phyloP scores from a whole-genome alignment of 2,329 filamentous ascomycete genomes.

The Sarocladium oryzae region DNA sequence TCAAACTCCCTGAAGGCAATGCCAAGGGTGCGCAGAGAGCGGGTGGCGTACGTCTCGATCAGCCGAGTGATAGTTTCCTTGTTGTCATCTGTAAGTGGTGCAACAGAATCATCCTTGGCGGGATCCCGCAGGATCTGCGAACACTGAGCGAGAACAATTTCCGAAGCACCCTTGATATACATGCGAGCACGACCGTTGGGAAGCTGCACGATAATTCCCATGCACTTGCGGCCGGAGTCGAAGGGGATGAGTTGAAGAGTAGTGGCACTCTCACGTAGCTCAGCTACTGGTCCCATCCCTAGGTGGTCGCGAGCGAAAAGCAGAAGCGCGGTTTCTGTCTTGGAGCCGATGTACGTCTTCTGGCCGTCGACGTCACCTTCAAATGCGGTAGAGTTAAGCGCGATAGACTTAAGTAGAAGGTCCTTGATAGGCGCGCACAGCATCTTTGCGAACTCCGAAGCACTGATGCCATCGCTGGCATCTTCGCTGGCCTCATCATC shows the following conservation, averaged over 20 bases:
- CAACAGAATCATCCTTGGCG: constrained; percentile 31
- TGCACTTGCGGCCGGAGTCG: constrained; percentile 69
- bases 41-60: constrained; percentile 71
- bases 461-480: constrained; percentile 28
- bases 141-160: constrained; percentile 55
- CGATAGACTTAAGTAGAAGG: constrained; percentile 52
- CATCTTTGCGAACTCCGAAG: constrained; percentile 39
- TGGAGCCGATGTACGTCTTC: constrained; percentile 65
- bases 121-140: constrained; percentile 45
- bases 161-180: constrained; percentile 59
- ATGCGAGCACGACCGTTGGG: constrained; percentile 46
- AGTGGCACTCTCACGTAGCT: constrained; percentile 54
- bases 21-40: constrained; percentile 78
- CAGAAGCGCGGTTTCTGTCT: constrained; percentile 71
- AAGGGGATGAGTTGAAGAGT: constrained; percentile 67
- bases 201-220: constrained; percentile 52
- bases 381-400: constrained; percentile 67
- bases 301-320: constrained; percentile 61
- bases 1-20: constrained; percentile 80
- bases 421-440: constrained; percentile 43
- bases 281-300: constrained; percentile 57
- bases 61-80: constrained; percentile 53
- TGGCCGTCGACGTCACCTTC: constrained; percentile 65
- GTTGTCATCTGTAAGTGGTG: constrained; percentile 44
- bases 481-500: constrained; percentile 18